phyloP scores from a whole-genome alignment of 164 flowering plant genomes.

The Magnolia officinalis region DNA sequence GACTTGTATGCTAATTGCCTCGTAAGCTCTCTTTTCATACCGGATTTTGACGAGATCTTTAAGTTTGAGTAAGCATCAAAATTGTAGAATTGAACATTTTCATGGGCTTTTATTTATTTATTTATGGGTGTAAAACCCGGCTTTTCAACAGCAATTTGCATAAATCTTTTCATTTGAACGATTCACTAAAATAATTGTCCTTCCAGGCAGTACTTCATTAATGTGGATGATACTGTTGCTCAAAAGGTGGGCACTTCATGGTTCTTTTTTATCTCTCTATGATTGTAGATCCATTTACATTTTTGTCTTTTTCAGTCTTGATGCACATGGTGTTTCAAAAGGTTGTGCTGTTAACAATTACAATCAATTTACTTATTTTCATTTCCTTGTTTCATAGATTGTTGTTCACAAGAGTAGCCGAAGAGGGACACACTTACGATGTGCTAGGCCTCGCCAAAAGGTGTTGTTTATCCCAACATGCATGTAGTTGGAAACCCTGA shows the following conservation, averaged over 20 bases:
- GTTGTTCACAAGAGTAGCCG: conserved; percentile 62
- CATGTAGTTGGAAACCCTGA: conserved; percentile 2
- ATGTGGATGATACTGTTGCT: conserved; percentile 68
- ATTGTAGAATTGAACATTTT: too few species aligned
- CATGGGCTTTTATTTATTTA: too few species aligned
- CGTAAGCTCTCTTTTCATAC: too few species aligned
- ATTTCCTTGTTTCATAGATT: conserved; percentile 46
- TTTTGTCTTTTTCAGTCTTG: background rate
- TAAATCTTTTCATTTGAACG: background rate
- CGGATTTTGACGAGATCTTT: too few species aligned
- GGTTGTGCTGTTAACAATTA: background rate
- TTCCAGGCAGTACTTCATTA: conserved; percentile 80
- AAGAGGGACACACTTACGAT: conserved; percentile 78
- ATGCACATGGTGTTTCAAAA: background rate
- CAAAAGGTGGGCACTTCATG: conserved; percentile 48
- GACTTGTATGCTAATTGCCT: too few species aligned
- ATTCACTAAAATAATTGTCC: conserved; percentile 1
- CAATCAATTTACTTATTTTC: background rate
- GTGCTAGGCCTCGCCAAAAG: conserved; percentile 86
- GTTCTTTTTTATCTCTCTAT: background rate
- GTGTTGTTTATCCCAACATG: conserved; percentile 24
- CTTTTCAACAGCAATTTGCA: too few species aligned
- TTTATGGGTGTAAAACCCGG: too few species aligned
- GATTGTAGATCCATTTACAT: background rate
- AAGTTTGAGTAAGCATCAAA: too few species aligned